Evolutionary conservation across 116 monocot genomes (phyloP).

Genomic region (Iris pallida): DNA sequence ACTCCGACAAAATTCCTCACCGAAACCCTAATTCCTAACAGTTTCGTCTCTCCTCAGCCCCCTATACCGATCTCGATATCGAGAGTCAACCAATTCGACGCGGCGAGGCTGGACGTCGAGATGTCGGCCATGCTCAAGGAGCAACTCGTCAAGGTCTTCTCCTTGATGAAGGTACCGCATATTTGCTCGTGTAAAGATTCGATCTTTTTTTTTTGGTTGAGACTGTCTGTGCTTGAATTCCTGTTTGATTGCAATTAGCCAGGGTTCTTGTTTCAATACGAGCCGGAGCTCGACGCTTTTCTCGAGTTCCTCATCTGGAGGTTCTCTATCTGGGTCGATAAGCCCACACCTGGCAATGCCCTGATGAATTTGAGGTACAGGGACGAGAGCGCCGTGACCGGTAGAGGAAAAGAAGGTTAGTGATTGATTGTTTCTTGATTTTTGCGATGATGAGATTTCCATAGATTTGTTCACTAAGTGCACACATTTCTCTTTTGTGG

Average conservation of each 20-base stretch:
- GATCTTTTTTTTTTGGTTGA: not conserved
- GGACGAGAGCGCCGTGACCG: constrained; percentile 50
- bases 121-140: constrained; percentile 95
- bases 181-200: not conserved
- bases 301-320: constrained; percentile 93
- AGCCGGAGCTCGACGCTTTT: constrained; percentile 78
- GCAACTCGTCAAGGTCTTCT: constrained; percentile 79
- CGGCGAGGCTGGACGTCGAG: constrained; percentile 80
- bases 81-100: constrained; percentile 85
- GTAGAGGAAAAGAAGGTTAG: constrained; percentile 55
- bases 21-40: not conserved
- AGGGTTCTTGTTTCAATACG: constrained; percentile 85
- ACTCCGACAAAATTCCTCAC: not conserved
- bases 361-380: constrained; percentile 90
- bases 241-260: constrained; percentile 62
- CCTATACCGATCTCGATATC: constrained; percentile 59
- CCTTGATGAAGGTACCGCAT: constrained; percentile 63
- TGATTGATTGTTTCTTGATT: not conserved
- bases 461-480: too few species aligned
- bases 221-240: not conserved
- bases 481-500: too few species aligned
- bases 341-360: constrained; percentile 83
- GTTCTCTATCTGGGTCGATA: constrained; percentile 97
- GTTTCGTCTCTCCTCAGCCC: constrained; percentile 1
- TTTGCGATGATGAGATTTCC: not conserved